A percentile compares a stretch with the other conserved stretches of the same genome.
Evolutionary conservation across 1,139 yeast species (phyloP).

Genomic region (Pichia terricola): DNA sequence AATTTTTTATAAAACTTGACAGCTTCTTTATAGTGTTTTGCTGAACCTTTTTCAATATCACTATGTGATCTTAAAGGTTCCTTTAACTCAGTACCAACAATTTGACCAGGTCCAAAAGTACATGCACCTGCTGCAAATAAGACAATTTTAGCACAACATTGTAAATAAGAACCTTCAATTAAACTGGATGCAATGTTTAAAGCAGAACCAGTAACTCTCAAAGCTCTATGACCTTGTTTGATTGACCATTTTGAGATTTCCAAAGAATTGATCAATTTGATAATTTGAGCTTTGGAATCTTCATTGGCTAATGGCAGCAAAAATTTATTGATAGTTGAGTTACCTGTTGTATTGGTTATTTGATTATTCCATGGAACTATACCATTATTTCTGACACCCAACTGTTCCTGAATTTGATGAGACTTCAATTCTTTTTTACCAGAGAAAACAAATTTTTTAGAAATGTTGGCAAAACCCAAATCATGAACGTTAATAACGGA

Average conservation of each 20-base stretch:
- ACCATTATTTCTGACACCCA: slow-evolving; percentile 26
- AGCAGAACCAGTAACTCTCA: slow-evolving; percentile 93
- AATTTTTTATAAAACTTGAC: slow-evolving; percentile 72
- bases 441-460: slow-evolving; percentile 79
- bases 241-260: slow-evolving; percentile 89
- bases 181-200: slow-evolving; percentile 74
- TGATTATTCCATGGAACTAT: slow-evolving; percentile 26
- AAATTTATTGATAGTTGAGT: slow-evolving; percentile 54
- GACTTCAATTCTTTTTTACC: slow-evolving; percentile 66
- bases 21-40: slow-evolving; percentile 89
- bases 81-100: slow-evolving; percentile 82
- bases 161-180: slow-evolving; percentile 79
- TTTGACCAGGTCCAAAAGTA: slow-evolving; percentile 90
- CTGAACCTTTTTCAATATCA: slow-evolving; percentile 83
- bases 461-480: slow-evolving; percentile 67
- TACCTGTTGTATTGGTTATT: slow-evolving; percentile 9
- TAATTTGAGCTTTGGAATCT: slow-evolving; percentile 79
- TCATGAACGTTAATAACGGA: slow-evolving; percentile 95
- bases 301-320: slow-evolving; percentile 78
- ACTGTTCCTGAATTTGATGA: slow-evolving; percentile 25
- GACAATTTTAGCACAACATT: slow-evolving; percentile 84
- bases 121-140: slow-evolving; percentile 94
- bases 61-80: slow-evolving; percentile 97
- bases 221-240: slow-evolving; percentile 76
- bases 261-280: slow-evolving; percentile 70